Conservation (phyloP, 2,329 filamentous ascomycete species). For the Cladophialophora psammophila region DNA sequence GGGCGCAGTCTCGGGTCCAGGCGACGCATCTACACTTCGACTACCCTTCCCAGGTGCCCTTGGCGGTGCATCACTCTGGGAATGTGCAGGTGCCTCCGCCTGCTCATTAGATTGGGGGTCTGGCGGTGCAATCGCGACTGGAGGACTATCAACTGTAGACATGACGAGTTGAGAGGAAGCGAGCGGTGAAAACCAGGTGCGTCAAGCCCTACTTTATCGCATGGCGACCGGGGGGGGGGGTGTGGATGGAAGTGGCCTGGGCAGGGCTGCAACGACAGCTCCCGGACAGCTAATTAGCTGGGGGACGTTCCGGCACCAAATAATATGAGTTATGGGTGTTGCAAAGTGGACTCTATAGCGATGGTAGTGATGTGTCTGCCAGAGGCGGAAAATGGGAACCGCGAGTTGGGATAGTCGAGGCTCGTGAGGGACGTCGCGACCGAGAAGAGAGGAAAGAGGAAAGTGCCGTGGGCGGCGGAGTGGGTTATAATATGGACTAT, state of each 20-base stretch:
- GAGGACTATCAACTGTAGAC: slow-evolving; percentile 33
- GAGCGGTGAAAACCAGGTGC: slow-evolving; percentile 17
- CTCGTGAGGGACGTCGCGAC: slow-evolving; percentile 3
- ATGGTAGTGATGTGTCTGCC: neutral
- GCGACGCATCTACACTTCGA: slow-evolving; percentile 36
- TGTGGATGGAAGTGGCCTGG: slow-evolving; percentile 7
- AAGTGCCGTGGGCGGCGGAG: slow-evolving; percentile 13
- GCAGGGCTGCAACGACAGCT: slow-evolving; percentile 21
- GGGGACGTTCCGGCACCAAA: slow-evolving; percentile 11
- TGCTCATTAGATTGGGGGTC: slow-evolving; percentile 19
- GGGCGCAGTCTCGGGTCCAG: slow-evolving; percentile 31
- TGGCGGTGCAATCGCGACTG: slow-evolving; percentile 26
- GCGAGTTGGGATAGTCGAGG: neutral
- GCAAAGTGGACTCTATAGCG: neutral
- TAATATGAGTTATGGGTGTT: neutral
- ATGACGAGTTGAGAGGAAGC: slow-evolving; percentile 32
- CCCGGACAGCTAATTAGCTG: slow-evolving; percentile 14
- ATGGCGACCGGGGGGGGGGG: slow-evolving; percentile 27
- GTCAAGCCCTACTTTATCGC: slow-evolving; percentile 30
- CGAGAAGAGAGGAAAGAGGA: slow-evolving; percentile 4
- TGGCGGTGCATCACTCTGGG: slow-evolving; percentile 34
- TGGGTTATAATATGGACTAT: slow-evolving; percentile 16
- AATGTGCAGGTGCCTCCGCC: slow-evolving; percentile 18
- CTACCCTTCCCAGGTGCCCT: slow-evolving; percentile 33
- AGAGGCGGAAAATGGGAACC: neutral